These are phyloP conservation scores for Casaregolazyma suthepensis DNA, from an alignment of 1,139 yeast species.

Conservation along the genomic window DNA sequence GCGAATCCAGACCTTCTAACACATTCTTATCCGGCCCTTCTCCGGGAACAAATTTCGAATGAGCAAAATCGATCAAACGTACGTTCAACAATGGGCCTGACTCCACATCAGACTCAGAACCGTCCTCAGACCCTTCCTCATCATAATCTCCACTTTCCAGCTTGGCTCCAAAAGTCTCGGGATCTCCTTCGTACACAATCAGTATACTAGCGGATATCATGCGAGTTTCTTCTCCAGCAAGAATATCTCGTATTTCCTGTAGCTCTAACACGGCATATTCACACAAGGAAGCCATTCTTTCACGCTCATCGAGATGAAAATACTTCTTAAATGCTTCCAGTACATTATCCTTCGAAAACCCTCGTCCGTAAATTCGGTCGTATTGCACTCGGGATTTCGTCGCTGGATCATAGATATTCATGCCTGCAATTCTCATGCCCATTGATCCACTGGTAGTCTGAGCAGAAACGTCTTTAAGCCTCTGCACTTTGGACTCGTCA, in stretches of 20 bases:
- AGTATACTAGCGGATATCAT: conserved; percentile 71
- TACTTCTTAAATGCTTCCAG: conserved; percentile 46
- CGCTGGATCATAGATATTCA: conserved; percentile 49
- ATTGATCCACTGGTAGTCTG: conserved; percentile 76
- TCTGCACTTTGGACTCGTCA: conserved; percentile 48
- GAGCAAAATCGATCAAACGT: conserved; percentile 84
- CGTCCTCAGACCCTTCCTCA: conserved; percentile 25
- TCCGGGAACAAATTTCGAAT: conserved; percentile 58
- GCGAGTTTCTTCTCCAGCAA: conserved; percentile 57
- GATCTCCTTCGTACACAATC: conserved; percentile 67
- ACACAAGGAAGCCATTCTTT: conserved; percentile 32
- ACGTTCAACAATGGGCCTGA: conserved; percentile 45
- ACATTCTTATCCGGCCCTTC: conserved; percentile 68
- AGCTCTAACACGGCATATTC: conserved; percentile 50
- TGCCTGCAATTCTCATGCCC: conserved; percentile 78
- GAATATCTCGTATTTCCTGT: conserved; percentile 56
- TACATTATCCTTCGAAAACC: conserved; percentile 42
- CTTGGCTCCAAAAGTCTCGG: conserved; percentile 28
- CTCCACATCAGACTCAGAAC: conserved; percentile 23
- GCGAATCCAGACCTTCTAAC: conserved; percentile 58
- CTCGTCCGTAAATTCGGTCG: conserved; percentile 68
- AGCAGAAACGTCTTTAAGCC: conserved; percentile 59
- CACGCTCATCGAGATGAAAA: conserved; percentile 34
- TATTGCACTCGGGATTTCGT: conserved; percentile 37
- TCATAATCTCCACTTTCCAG: conserved; percentile 27